These are phyloP conservation scores for Haematococcus sp. DNA, from an alignment of 139 green algal genomes.

Conservation along the genomic window DNA sequence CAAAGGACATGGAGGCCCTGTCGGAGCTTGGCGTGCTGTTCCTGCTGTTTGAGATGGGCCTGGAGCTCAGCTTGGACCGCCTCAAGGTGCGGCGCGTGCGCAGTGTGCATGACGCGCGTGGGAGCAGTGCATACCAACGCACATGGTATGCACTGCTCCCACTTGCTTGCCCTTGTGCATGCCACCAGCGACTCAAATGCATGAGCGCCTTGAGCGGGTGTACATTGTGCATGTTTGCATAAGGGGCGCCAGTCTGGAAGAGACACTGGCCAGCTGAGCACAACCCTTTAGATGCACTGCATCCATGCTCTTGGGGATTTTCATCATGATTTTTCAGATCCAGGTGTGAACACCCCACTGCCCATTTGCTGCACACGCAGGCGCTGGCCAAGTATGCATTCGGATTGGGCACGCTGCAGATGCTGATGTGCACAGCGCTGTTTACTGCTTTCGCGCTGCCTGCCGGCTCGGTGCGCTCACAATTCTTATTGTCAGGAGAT, in stretches of 20 bases:
- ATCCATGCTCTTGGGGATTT: background rate
- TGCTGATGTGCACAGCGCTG: constrained; percentile 65
- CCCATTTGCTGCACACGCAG: constrained; percentile 26
- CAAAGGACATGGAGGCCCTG: constrained; percentile 86
- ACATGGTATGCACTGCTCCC: too few relatives aligned
- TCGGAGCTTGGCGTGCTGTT: constrained; percentile 95
- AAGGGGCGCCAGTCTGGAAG: too few relatives aligned
- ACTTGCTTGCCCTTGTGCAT: too few relatives aligned
- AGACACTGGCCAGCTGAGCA: too few relatives aligned
- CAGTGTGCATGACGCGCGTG: too few relatives aligned
- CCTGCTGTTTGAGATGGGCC: constrained; percentile 96
- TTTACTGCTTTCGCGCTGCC: constrained; percentile 84
- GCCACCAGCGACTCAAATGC: too few relatives aligned
- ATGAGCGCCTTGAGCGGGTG: too few relatives aligned
- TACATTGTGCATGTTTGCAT: background rate
- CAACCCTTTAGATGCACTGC: background rate
- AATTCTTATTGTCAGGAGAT: too few relatives aligned
- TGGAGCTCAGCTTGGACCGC: constrained; percentile 89
- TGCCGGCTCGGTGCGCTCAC: constrained; percentile 38
- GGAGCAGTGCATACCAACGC: too few relatives aligned
- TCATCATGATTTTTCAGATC: too few relatives aligned
- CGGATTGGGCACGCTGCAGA: constrained; percentile 82
- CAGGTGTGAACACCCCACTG: too few relatives aligned
- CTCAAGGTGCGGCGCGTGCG: constrained; percentile 80
- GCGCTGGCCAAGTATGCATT: constrained; percentile 93